phyloP scores from a whole-genome alignment of 805 yeast genomes.

The Ogataea trehalophila region DNA sequence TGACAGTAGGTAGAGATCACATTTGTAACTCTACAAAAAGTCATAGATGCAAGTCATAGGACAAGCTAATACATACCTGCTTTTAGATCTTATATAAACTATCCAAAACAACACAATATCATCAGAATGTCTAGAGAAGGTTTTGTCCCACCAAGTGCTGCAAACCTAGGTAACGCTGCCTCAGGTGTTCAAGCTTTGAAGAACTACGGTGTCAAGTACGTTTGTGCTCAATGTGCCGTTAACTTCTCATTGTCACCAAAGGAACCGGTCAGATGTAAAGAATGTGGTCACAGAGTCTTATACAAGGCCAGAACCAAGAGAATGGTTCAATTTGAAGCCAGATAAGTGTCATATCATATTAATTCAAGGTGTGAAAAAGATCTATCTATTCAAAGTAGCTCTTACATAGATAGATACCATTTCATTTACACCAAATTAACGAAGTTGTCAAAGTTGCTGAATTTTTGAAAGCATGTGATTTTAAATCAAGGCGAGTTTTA shows the following conservation, averaged over 20 bases:
- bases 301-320: constrained; percentile 97
- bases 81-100: too few species aligned
- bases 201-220: constrained; percentile 83
- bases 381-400: too few species aligned
- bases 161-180: constrained; percentile 77
- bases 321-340: constrained; percentile 87
- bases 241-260: constrained; percentile 82
- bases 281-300: constrained; percentile 96
- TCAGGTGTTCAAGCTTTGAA: constrained; percentile 64
- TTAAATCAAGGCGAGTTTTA: too few species aligned
- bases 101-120: background rate
- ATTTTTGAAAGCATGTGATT: too few species aligned
- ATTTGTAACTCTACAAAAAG: too few species aligned
- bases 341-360: constrained; percentile 33
- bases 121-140: constrained; percentile 58
- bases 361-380: too few species aligned
- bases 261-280: constrained; percentile 97
- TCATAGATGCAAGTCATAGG: too few species aligned
- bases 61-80: too few species aligned
- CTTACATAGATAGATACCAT: too few species aligned
- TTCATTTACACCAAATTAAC: too few species aligned
- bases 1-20: too few species aligned
- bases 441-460: too few species aligned
- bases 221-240: constrained; percentile 95
- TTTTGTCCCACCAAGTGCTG: constrained; percentile 74